These are phyloP conservation scores for Penicillium arizonense DNA, from an alignment of 495 filamentous ascomycete species.

Conservation along the genomic window DNA sequence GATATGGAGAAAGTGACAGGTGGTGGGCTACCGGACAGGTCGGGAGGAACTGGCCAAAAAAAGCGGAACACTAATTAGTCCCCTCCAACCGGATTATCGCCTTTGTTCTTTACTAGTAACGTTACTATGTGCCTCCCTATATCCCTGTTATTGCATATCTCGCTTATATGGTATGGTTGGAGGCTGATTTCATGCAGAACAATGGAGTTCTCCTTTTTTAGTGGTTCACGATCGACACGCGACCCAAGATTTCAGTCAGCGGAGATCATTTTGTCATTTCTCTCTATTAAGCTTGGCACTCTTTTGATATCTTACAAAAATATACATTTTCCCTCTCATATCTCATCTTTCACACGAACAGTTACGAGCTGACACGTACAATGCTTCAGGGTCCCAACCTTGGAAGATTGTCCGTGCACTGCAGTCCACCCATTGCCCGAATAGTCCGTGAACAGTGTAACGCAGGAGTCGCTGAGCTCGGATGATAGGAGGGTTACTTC, in stretches of 20 bases:
- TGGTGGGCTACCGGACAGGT: conserved; percentile 7
- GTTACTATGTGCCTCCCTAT: too few species aligned
- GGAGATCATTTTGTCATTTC: conserved; percentile 1
- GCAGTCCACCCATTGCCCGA: conserved; percentile 10
- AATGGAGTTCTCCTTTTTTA: too few species aligned
- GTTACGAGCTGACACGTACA: conserved; percentile 8
- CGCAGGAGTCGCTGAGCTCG: conserved; percentile 3
- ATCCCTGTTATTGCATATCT: too few species aligned
- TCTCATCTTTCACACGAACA: conserved; percentile 7
- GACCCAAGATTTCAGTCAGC: conserved; percentile 6
- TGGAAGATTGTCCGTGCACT: conserved; percentile 18
- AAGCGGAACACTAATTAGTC: conserved; percentile 2
- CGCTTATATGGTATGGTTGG: too few species aligned
- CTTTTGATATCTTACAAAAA: conserved; percentile 4
- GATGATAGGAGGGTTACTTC: conserved; percentile 4
- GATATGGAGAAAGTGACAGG: conserved; percentile 7
- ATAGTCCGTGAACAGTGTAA: conserved; percentile 10
- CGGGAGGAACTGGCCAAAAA: conserved; percentile 9
- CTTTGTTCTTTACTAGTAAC: background rate
- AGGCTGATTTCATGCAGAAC: too few species aligned
- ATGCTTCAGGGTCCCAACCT: background rate
- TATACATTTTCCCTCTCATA: background rate
- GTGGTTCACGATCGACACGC: conserved; percentile 20
- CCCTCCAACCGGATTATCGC: conserved; percentile 5
- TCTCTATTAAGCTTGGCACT: background rate